These are phyloP conservation scores for Perilla frutescens DNA, from an alignment of 257 asterid genomes.

Conservation along the genomic window DNA sequence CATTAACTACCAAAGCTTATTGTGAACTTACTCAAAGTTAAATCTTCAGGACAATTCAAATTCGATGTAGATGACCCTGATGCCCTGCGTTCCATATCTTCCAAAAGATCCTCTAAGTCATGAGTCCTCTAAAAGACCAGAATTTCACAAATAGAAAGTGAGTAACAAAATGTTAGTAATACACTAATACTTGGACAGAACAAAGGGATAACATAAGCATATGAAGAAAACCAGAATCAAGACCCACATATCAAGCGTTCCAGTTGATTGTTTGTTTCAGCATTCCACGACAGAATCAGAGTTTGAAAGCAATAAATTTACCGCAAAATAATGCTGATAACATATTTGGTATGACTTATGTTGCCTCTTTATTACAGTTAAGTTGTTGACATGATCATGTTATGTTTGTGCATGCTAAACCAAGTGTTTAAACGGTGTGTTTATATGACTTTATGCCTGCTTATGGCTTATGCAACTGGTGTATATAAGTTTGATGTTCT, in stretches of 20 bases:
- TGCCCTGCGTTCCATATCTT: slow-evolving; percentile 43
- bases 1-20: slow-evolving; percentile 26
- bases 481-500: not conserved
- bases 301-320: not conserved
- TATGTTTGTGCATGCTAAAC: not conserved
- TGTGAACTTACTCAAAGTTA: slow-evolving; percentile 42
- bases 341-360: not conserved
- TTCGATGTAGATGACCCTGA: slow-evolving; percentile 45
- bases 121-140: slow-evolving; percentile 56
- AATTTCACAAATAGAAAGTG: slow-evolving; percentile 30
- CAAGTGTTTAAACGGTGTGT: too few relatives aligned
- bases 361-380: not conserved
- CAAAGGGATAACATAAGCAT: slow-evolving; percentile 2
- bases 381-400: not conserved
- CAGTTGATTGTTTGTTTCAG: slow-evolving; percentile 13
- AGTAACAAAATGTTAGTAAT: slow-evolving; percentile 15
- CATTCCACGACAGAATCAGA: slow-evolving; percentile 1
- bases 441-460: too few relatives aligned
- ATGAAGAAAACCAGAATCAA: slow-evolving; percentile 1
- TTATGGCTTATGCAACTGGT: not conserved
- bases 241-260: slow-evolving; percentile 17
- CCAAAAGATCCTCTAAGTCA: slow-evolving; percentile 56
- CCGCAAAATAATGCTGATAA: slow-evolving; percentile 11
- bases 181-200: not conserved
- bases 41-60: slow-evolving; percentile 38